Percentiles rank a stretch among this genome's conserved stretches.
These are phyloP conservation scores for Melampsora americana DNA, from an alignment of 1,284 basidiomycete genomes.

Conservation along the genomic window DNA sequence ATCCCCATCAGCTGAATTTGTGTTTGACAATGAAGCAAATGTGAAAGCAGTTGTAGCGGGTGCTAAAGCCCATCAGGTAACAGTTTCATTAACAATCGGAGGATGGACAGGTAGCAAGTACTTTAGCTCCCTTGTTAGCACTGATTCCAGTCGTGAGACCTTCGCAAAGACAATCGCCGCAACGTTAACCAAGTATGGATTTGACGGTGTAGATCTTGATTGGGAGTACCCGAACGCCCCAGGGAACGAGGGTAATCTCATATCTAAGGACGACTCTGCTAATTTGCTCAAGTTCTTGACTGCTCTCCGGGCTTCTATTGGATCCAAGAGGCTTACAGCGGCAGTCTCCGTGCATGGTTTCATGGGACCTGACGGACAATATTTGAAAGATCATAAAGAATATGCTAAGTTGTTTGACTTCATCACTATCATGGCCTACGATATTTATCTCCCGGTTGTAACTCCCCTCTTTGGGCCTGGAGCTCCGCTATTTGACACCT, in stretches of 20 bases:
- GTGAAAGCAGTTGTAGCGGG: conserved; percentile 24
- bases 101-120: conserved; percentile 40
- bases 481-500: conserved; percentile 38
- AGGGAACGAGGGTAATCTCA: conserved; percentile 27
- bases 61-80: conserved; percentile 30
- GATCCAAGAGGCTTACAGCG: conserved; percentile 25
- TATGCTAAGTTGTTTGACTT: conserved; percentile 35
- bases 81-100: conserved; percentile 26
- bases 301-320: conserved; percentile 13
- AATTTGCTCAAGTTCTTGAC: conserved; percentile 32
- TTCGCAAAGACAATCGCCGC: conserved; percentile 14
- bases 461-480: conserved; percentile 20
- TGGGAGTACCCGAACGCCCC: conserved; percentile 41
- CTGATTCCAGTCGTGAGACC: conserved; percentile 19
- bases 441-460: conserved; percentile 26
- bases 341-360: conserved; percentile 34
- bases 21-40: conserved; percentile 35
- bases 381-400: conserved; percentile 29
- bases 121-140: conserved; percentile 21
- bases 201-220: conserved; percentile 38
- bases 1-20: conserved; percentile 15
- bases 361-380: conserved; percentile 32
- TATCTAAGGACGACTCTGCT: conserved; percentile 32
- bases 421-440: conserved; percentile 42
- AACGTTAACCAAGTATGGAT: conserved; percentile 9